Base-by-base conservation (phyloP, 805 yeast species). In the Scheffersomyces amazonensis region DNA sequence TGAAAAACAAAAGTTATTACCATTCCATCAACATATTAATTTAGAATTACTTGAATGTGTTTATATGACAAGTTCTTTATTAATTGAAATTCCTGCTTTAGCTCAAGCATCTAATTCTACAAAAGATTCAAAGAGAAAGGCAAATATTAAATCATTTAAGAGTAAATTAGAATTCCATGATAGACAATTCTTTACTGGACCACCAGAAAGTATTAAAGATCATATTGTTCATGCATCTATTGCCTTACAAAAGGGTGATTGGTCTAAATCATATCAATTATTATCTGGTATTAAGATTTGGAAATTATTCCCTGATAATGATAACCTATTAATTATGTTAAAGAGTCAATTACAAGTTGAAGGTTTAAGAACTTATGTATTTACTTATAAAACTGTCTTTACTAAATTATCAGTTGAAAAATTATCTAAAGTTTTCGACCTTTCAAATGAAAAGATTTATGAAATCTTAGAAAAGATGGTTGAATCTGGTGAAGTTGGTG, bases 21-120 rank as follows among this genome's bases (percentile, higher is more conserved):
- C 99, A 42, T 93, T 85, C 83, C 99, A 93, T 69, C 89, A 88
- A 86, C 99, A 93, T 69, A 91, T 93, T 64, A 93, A 93, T 67
- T 73, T 91, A 53, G 98, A 95, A 72, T 79, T 93, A 55, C 76
- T 93, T 49, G 99, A 93, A 68, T 85, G 95, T 60, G 96, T 87
- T 34, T 91, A 84, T 75, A 78, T 89, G 73, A 93, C 98, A 10
- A 75, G 87, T 41, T 87, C 96, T 21, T 71, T 93, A 65, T 76
- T 93, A 58, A 78, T 87, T 49, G 99, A 95, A 71, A 82, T 93
- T 43, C 99, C 99, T 25, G 80, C 78, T 56, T 79, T 88, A 53
- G 73, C 71, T 71, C 95, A 95, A 20, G 83, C 86, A 48, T 70
- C 80, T 40, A 74, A 78, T 34, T 78, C 80, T 52, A 71, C 80